These are phyloP conservation scores for Ramaria sp. DNA, from an alignment of 768 basidiomycete genomes.

Conservation along the genomic window DNA sequence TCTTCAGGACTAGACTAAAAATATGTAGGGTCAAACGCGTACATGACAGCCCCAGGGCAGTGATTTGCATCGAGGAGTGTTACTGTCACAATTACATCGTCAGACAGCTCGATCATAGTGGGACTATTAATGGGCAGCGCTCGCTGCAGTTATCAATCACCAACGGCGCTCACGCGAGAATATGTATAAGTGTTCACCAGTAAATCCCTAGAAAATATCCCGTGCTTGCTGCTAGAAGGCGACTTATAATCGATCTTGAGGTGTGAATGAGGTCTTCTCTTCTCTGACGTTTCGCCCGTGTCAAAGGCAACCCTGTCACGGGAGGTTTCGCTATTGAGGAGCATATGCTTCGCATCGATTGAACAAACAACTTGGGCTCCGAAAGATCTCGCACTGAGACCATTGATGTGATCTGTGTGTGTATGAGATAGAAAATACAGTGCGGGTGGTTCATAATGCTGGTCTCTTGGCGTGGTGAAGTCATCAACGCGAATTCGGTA, in stretches of 20 bases:
- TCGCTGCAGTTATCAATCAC: conserved; percentile 27
- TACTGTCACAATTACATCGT: conserved; percentile 50
- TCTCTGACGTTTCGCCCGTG: conserved; percentile 37
- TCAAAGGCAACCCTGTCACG: conserved; percentile 50
- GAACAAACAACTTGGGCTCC: conserved; percentile 68
- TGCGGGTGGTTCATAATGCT: conserved; percentile 19
- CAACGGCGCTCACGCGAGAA: background rate
- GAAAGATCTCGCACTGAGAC: conserved; percentile 68
- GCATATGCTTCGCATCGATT: conserved; percentile 74
- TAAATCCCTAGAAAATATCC: conserved; percentile 52
- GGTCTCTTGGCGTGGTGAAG: conserved; percentile 44
- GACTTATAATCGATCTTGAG: conserved; percentile 45
- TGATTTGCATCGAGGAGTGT: conserved; percentile 89
- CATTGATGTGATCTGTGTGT: conserved; percentile 78
- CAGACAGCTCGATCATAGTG: conserved; percentile 44
- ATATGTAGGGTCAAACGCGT: conserved; percentile 16
- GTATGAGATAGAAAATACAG: conserved; percentile 82
- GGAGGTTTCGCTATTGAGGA: conserved; percentile 66
- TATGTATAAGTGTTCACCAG: conserved; percentile 34
- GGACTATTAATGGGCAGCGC: conserved; percentile 54
- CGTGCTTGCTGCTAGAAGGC: conserved; percentile 37
- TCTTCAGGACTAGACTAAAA: background rate
- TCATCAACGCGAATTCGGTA: conserved; percentile 84
- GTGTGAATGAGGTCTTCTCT: conserved; percentile 52
- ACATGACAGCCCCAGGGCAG: conserved; percentile 93